A percentile compares a stretch with the other conserved stretches of the same genome.
phyloP scores from a whole-genome alignment of 1,139 yeast species.

The Geotrichum macrosporum region DNA sequence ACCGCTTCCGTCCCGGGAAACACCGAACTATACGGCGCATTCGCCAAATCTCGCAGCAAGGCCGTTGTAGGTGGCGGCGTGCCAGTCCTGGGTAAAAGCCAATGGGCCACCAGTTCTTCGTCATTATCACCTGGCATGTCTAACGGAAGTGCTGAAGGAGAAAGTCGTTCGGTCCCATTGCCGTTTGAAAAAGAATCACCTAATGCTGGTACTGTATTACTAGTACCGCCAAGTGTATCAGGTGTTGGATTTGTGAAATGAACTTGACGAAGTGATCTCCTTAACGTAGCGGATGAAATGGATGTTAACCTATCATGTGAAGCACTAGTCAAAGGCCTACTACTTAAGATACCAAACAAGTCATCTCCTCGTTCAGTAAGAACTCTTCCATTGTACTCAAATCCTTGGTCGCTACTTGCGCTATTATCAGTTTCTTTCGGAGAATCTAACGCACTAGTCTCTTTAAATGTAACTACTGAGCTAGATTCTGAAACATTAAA shows the following conservation, averaged over 20 bases:
- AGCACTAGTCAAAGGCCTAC: no score
- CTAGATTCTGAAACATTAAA: neutral
- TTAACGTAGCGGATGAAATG: conserved; percentile 7
- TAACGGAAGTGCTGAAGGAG: no score
- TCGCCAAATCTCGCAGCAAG: neutral
- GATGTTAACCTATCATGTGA: conserved; percentile 12
- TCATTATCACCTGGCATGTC: conserved; percentile 1
- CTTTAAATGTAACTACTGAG: neutral
- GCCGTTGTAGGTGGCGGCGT: conserved; percentile 9
- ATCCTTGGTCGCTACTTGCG: neutral
- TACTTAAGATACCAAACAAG: no score
- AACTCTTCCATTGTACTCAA: neutral
- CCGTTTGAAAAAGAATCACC: no score
- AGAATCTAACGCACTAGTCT: neutral
- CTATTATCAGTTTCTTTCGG: neutral
- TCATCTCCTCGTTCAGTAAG: neutral
- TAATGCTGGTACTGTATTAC: no score
- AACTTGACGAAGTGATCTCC: conserved; percentile 11
- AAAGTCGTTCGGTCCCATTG: no score
- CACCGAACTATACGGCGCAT: neutral
- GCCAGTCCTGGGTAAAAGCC: conserved; percentile 2
- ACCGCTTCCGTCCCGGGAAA: neutral
- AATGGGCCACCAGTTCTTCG: neutral
- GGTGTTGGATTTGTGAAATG: conserved; percentile 14
- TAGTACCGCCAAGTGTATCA: no score